Evolutionary conservation across 169 alveolate species (phyloP).

Genomic region (Ichthyophthirius multifiliis): DNA sequence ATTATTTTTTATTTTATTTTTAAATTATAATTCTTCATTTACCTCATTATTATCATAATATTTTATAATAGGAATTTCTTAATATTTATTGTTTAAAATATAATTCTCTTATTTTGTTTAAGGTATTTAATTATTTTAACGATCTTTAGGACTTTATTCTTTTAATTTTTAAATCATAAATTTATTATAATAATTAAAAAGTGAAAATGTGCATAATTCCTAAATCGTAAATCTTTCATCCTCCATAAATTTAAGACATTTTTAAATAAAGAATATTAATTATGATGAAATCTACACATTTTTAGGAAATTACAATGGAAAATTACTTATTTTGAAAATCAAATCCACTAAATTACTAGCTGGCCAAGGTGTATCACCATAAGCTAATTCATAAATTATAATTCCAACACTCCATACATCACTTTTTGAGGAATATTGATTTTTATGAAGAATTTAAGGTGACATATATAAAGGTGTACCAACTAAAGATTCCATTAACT

Average conservation of each 20-base stretch:
- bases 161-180: too few relatives aligned
- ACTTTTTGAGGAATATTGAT: slow-evolving; percentile 24
- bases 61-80: too few relatives aligned
- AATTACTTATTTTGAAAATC: neutral
- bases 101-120: too few relatives aligned
- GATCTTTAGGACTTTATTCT: too few relatives aligned
- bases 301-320: neutral
- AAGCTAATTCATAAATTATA: slow-evolving; percentile 34
- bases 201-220: neutral
- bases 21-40: too few relatives aligned
- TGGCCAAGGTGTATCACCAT: slow-evolving; percentile 23
- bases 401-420: slow-evolving; percentile 61
- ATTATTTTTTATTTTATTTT: too few relatives aligned
- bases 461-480: slow-evolving; percentile 36
- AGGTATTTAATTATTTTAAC: too few relatives aligned
- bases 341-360: slow-evolving; percentile 18
- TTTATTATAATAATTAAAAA: neutral
- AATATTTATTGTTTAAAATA: too few relatives aligned
- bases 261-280: neutral
- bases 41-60: too few relatives aligned
- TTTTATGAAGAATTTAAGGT: slow-evolving; percentile 19
- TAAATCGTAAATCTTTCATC: neutral
- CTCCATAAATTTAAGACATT: neutral
- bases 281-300: neutral
- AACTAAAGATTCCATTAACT: slow-evolving; percentile 20